Conservation (phyloP, 225 moss, liverwort and hornwort genomes). For the Bryum argenteum region DNA sequence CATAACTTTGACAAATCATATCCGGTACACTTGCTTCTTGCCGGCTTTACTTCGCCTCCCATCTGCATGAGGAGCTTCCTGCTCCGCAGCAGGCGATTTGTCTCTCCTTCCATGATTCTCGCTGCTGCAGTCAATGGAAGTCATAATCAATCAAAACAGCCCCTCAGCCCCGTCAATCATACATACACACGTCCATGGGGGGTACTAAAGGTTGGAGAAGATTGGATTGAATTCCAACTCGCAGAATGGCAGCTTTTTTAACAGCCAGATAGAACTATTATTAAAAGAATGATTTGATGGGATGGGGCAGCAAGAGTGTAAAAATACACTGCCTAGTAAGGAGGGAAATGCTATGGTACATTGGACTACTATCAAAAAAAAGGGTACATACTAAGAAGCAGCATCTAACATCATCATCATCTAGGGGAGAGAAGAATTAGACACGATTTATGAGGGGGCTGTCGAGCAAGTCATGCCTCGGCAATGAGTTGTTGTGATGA, state of each 20-base stretch:
- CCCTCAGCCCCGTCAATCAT: not conserved
- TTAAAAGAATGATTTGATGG: constrained; percentile 44
- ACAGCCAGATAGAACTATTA: constrained; percentile 47
- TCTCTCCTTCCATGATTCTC: constrained; percentile 29
- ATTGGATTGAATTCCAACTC: constrained; percentile 10
- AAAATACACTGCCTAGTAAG: constrained; percentile 47
- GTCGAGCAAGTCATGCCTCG: constrained; percentile 52
- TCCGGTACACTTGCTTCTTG: constrained; percentile 18
- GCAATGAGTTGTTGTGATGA: constrained; percentile 30
- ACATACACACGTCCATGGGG: not conserved
- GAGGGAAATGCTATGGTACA: constrained; percentile 42
- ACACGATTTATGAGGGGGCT: constrained; percentile 50
- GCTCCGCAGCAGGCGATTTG: constrained; percentile 12
- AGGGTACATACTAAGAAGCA: constrained; percentile 8
- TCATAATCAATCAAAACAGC: constrained; percentile 33
- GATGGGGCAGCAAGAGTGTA: constrained; percentile 23
- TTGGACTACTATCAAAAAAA: constrained; percentile 21
- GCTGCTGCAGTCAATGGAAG: constrained; percentile 39
- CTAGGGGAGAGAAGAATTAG: not conserved
- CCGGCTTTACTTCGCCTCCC: constrained; percentile 10
- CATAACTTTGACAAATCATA: not conserved
- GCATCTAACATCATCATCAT: constrained; percentile 47
- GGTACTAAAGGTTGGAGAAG: not conserved
- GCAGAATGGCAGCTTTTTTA: constrained; percentile 37
- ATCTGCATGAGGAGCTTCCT: not conserved